phyloP scores from a whole-genome alignment of 805 yeast genomes.

The Candida silvatica region DNA sequence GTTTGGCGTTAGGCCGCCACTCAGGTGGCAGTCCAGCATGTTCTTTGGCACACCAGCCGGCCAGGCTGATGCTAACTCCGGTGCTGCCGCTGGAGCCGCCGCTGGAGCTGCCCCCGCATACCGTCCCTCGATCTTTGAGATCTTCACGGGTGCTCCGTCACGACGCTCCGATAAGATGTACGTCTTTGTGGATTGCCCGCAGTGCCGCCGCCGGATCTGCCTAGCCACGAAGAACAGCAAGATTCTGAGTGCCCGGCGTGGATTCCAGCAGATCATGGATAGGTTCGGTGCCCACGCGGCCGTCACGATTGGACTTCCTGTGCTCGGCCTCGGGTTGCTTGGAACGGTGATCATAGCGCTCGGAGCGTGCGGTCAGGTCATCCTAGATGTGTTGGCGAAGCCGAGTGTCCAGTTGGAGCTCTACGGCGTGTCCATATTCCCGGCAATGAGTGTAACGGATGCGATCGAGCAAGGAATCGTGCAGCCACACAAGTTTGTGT shows the following conservation, averaged over 20 bases:
- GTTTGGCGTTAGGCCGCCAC: conserved; percentile 1
- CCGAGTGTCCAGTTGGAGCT: conserved; percentile 3
- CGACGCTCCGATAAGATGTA: conserved; percentile 12
- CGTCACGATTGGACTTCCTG: background rate
- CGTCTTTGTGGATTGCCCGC: conserved; percentile 27
- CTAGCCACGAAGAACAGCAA: conserved; percentile 10
- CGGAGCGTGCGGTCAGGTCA: conserved; percentile 1
- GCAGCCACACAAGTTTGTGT: background rate
- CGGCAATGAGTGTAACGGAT: conserved; percentile 2
- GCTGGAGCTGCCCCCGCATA: conserved; percentile 7
- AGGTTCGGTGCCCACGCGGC: background rate
- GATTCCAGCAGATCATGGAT: conserved; percentile 1
- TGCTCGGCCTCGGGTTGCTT: background rate
- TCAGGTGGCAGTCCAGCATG: background rate
- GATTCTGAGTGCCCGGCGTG: conserved; percentile 1
- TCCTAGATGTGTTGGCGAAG: conserved; percentile 1
- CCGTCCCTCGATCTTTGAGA: conserved; percentile 9
- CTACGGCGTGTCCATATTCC: conserved; percentile 1
- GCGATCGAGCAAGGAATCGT: conserved; percentile 2
- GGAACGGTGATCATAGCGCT: background rate
- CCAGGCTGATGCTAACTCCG: background rate
- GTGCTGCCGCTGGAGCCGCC: background rate
- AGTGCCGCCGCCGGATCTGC: conserved; percentile 25
- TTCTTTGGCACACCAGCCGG: background rate
- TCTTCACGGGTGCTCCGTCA: conserved; percentile 9